Conservation (phyloP, 2,329 filamentous ascomycete species). For the Fusarium sp. region DNA sequence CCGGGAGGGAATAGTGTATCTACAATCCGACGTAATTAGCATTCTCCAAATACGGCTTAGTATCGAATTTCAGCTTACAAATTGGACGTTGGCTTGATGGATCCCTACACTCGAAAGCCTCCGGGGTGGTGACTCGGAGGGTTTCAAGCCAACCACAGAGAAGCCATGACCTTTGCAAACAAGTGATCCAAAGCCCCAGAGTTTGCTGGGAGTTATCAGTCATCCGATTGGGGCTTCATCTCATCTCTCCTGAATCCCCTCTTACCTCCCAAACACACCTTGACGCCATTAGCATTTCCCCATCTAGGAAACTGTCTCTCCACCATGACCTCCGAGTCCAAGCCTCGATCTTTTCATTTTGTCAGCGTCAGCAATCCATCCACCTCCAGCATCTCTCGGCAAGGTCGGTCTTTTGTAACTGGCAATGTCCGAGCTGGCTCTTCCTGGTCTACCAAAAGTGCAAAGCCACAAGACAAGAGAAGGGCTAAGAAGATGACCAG, state of each 20-base stretch:
- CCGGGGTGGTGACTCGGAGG: neutral
- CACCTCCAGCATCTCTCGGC: neutral
- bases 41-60: neutral
- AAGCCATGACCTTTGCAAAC: neutral
- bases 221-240: neutral
- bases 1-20: neutral
- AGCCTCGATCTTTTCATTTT: neutral
- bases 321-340: neutral
- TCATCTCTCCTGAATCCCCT: neutral
- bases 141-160: neutral
- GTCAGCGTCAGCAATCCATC: neutral
- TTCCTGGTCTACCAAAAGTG: neutral
- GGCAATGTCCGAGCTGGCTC: neutral
- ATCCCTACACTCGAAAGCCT: neutral
- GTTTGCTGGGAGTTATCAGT: neutral
- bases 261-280: neutral
- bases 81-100: neutral
- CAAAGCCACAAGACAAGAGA: neutral
- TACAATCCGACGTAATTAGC: neutral
- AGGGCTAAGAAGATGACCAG: neutral
- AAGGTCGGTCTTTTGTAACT: neutral
- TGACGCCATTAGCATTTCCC: neutral
- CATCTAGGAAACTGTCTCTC: neutral
- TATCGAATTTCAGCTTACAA: neutral
- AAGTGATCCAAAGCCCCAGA: neutral